These are phyloP conservation scores for Phytophthora kernoviae DNA, from an alignment of 352 stramenopile species.

Conservation along the genomic window DNA sequence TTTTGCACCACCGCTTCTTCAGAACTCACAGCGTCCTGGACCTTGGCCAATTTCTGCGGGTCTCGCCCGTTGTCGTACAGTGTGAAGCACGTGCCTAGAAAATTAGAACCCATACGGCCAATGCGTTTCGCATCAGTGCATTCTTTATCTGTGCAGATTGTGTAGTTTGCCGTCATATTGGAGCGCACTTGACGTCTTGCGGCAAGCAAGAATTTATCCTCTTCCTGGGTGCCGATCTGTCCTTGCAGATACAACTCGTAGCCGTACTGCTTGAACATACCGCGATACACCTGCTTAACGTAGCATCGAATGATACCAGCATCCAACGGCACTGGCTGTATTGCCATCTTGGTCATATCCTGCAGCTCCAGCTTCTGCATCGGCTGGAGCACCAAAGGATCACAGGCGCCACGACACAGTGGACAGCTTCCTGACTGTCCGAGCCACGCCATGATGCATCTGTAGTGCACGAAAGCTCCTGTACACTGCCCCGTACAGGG, in stretches of 20 bases:
- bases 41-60: slow-evolving; percentile 88
- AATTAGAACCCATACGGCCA: slow-evolving; percentile 90
- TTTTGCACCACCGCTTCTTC: slow-evolving; percentile 74
- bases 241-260: slow-evolving; percentile 87
- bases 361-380: slow-evolving; percentile 83
- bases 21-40: slow-evolving; percentile 80
- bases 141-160: slow-evolving; percentile 84
- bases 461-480: slow-evolving; percentile 83
- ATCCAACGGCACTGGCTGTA: slow-evolving; percentile 82
- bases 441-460: slow-evolving; percentile 90
- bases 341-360: slow-evolving; percentile 77
- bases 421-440: slow-evolving; percentile 85
- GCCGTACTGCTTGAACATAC: slow-evolving; percentile 88
- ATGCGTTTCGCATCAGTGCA: slow-evolving; percentile 75
- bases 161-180: slow-evolving; percentile 90
- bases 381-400: slow-evolving; percentile 82
- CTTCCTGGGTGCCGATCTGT: slow-evolving; percentile 83
- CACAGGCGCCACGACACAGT: slow-evolving; percentile 78
- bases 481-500: slow-evolving; percentile 81
- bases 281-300: slow-evolving; percentile 87
- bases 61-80: slow-evolving; percentile 90
- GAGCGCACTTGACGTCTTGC: slow-evolving; percentile 84
- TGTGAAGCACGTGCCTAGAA: slow-evolving; percentile 86
- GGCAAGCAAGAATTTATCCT: slow-evolving; percentile 79
- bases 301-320: slow-evolving; percentile 89